Evolutionary conservation across 2,329 filamentous ascomycete species (phyloP), one percentile per base, ranked within the genome.

Genomic region (Beauveria bassiana): DNA sequence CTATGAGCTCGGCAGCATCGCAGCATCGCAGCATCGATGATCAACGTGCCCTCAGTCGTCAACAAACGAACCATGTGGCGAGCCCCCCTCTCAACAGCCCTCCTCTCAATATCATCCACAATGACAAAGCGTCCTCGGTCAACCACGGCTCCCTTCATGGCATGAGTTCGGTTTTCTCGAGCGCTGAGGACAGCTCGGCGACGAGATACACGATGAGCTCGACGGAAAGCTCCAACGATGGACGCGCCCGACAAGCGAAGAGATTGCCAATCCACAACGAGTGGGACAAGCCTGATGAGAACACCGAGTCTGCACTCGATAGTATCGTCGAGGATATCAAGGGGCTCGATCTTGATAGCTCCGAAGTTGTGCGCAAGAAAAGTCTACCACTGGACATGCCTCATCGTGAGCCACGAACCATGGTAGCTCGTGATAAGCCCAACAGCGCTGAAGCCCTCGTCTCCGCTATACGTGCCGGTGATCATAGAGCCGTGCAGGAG

Each of bases 401-500:
- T 56, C 56, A n/a, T 62, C 65, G 7, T 50, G 34, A 43, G 54
- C 40, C 54, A 24, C 42, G 54, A 4, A 57, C 24, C 26, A 57
- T 31, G 43, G 24, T 38, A 20, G 54, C 34, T 28, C 40, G 22
- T 18, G 28, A 47, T 14, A 57, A 57, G 43, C 54, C 54, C 26
- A 47, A 57, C 4, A 42, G 10, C 54, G 43, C 26, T 7, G 24
- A n/a, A 24, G 14, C 12, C 6, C 43, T 57, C 42, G 43, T 47
- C 40, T 57, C 54, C 24, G 54, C 54, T 28, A 16, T 57, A 31
- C 54, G 54, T 16, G 54, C 54, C 31, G 42, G 43, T 12, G 40
- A 57, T 28, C 28, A 57, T 20, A 45, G 54, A 7, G 24, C 38
- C 24, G n/a, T 28, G 10, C 24, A 47, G 28, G 81, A 85, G 67